Conservation (phyloP, 1,284 basidiomycete genomes). For the Tetrapyrgos nigripes region DNA sequence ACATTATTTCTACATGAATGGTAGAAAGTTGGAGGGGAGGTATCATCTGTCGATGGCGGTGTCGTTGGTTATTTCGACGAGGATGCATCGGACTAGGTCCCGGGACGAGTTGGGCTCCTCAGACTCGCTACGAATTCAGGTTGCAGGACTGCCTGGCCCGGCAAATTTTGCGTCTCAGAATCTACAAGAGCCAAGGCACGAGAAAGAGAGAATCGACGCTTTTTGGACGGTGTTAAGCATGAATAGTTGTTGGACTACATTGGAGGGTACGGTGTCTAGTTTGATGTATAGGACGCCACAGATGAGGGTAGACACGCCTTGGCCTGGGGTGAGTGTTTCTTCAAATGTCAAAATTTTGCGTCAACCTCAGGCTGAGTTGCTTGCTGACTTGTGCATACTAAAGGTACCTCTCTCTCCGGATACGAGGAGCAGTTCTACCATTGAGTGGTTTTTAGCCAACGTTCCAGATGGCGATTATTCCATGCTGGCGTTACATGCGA, state of each 20-base stretch:
- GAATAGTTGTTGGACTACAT: conserved; percentile 48
- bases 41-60: conserved; percentile 50
- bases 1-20: conserved; percentile 48
- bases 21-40: conserved; percentile 46
- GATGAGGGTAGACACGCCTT: conserved; percentile 46
- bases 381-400: not conserved
- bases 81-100: conserved; percentile 44
- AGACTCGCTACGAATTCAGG: no score
- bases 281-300: conserved; percentile 32
- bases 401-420: not conserved
- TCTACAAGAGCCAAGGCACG: conserved; percentile 43
- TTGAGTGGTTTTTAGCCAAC: conserved; percentile 37
- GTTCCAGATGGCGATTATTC: conserved; percentile 31
- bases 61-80: conserved; percentile 45
- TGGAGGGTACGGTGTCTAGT: conserved; percentile 41
- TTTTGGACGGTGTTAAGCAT: conserved; percentile 53
- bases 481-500: conserved; percentile 38
- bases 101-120: conserved; percentile 5
- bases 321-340: conserved; percentile 38
- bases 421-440: conserved; percentile 29
- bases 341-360: conserved; percentile 35
- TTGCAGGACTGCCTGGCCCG: no score
- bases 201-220: conserved; percentile 51
- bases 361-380: conserved; percentile 24
- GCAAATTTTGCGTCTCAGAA: conserved; percentile 18